phyloP scores from a whole-genome alignment of 495 filamentous ascomycete genomes.

The Amorphotheca resinae region DNA sequence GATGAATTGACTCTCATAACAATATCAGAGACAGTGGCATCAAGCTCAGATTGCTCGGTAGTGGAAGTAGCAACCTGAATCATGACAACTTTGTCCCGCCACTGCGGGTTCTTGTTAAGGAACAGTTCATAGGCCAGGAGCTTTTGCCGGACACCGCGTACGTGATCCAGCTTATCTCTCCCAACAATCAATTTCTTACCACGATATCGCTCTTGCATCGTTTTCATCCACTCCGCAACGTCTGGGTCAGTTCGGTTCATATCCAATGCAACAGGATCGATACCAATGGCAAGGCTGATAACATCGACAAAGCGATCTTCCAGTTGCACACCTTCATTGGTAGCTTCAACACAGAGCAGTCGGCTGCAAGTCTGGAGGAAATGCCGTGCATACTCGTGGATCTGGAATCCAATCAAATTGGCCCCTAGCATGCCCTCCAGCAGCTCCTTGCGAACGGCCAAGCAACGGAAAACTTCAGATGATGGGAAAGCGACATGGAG shows the following conservation, averaged over 20 bases:
- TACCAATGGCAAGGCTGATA: slow-evolving; percentile 61
- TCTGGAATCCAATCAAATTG: slow-evolving; percentile 86
- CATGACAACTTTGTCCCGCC: slow-evolving; percentile 72
- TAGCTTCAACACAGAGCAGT: slow-evolving; percentile 74
- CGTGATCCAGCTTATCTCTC: slow-evolving; percentile 82
- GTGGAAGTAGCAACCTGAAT: slow-evolving; percentile 89
- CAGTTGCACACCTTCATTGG: slow-evolving; percentile 74
- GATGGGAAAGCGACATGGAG: slow-evolving; percentile 90
- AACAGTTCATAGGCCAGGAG: slow-evolving; percentile 87
- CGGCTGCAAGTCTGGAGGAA: slow-evolving; percentile 91
- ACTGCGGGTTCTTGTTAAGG: slow-evolving; percentile 82
- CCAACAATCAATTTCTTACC: slow-evolving; percentile 85
- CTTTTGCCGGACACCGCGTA: slow-evolving; percentile 85
- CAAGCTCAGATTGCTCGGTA: slow-evolving; percentile 72
- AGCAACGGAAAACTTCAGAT: slow-evolving; percentile 84
- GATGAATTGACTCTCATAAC: slow-evolving; percentile 83
- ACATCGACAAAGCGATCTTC: slow-evolving; percentile 89
- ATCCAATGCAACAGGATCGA: slow-evolving; percentile 66
- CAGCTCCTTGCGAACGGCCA: slow-evolving; percentile 71
- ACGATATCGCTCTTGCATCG: slow-evolving; percentile 64
- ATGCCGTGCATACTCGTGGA: slow-evolving; percentile 79
- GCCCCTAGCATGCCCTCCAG: slow-evolving; percentile 85
- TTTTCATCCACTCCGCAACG: slow-evolving; percentile 63
- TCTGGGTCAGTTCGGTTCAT: slow-evolving; percentile 57
- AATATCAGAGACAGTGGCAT: slow-evolving; percentile 80